Conservation (phyloP, 768 basidiomycete genomes). For the Rhodotorula diobovata region DNA sequence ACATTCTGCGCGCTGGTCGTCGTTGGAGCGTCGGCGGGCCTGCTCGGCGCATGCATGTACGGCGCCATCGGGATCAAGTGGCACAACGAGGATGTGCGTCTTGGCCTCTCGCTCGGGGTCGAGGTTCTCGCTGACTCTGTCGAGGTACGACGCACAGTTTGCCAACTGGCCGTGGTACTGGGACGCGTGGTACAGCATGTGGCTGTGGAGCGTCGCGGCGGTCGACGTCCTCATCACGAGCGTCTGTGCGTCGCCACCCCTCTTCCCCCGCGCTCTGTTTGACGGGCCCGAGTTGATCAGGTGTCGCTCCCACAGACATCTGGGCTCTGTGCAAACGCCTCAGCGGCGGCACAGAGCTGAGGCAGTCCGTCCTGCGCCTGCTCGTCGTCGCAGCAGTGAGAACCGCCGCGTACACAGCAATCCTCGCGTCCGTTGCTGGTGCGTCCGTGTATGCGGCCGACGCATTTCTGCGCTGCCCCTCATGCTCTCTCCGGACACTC, state of each 20-base stretch:
- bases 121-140: no score
- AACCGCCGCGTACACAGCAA: background rate
- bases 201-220: background rate
- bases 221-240: background rate
- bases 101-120: no score
- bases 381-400: background rate
- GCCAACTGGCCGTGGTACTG: background rate
- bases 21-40: background rate
- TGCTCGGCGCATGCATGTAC: background rate
- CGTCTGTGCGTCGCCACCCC: background rate
- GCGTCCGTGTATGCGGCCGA: no score
- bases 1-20: background rate
- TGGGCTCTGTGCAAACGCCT: background rate
- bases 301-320: background rate
- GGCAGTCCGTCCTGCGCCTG: background rate
- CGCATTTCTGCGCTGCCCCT: no score
- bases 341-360: background rate
- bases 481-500: no score
- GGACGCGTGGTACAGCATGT: background rate
- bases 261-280: background rate
- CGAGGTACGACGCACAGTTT: no score
- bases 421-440: no score
- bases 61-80: background rate
- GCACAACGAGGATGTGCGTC: no score
- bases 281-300: no score